Evolutionary conservation across 129 eudicot genomes (phyloP), one percentile per base, ranked within the genome.

Genomic region (Sambucus nigra): DNA sequence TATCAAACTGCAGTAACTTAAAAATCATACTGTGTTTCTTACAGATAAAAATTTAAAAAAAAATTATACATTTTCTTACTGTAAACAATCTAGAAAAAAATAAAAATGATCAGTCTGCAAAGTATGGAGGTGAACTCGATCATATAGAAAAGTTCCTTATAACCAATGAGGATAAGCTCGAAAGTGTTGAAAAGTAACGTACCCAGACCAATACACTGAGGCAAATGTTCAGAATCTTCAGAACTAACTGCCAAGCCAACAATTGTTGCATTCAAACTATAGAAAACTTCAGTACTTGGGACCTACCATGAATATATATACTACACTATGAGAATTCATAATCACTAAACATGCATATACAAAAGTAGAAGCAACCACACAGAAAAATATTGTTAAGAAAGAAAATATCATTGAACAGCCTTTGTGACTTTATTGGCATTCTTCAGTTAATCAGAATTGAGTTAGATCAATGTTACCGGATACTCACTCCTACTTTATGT

Each of bases 151-250:
- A 16, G 19, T 42, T 13, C 14, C 20, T 42, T 18, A 42, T 42
- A 40, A 0, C 13, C 3, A 14, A 7, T 2, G 46, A 40, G 16
- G n/a, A 15, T 16, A 42, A 42, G 5, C 19, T 9, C 48, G 0
- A 42, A 18, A 42, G 48, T 42, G 46, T 40, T 40, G 46, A 21
- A 32, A 60, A 65, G 25, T 56, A 69, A 60, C 85, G 16, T 71
- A 91, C 95, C 99, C 55, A 91, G 75, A 65, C 99, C 99, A 69
- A 91, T 78, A 70, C 99, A 91, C 29, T 52, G 74, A 72, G 95
- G 78, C 54, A 77, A 59, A 64, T 59, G 25, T 33, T 70, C 79
- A 51, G 76, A 58, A 44, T 51, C 78, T 62, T 74, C 72, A 65
- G 83, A 66, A 67, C 68, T 66, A 67, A 81, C 81, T 19, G 89